These are phyloP conservation scores for Aspergillus asperescens DNA, from an alignment of 495 filamentous ascomycete species.

Conservation along the genomic window DNA sequence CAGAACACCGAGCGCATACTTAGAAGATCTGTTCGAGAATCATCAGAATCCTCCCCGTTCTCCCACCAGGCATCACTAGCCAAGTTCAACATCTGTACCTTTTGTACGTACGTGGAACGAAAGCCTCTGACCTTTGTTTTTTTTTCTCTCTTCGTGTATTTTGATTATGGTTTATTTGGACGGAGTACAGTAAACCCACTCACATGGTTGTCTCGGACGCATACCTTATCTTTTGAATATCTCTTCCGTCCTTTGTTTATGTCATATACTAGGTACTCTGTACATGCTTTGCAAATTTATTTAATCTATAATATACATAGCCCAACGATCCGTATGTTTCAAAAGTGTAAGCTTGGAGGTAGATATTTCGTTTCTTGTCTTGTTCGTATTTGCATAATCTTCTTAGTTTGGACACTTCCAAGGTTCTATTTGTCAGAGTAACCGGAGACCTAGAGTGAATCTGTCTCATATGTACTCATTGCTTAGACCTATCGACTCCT, in stretches of 20 bases:
- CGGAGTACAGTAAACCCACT: background rate
- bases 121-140: background rate
- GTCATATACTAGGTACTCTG: slow-evolving; percentile 1
- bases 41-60: slow-evolving; percentile 36
- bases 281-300: background rate
- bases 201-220: background rate
- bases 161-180: background rate
- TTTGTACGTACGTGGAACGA: slow-evolving; percentile 2
- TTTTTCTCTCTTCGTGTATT: background rate
- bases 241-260: background rate
- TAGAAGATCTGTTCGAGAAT: slow-evolving; percentile 87
- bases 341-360: no score
- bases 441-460: background rate
- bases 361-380: no score
- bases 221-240: background rate
- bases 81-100: background rate
- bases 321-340: background rate
- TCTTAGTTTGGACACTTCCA: no score
- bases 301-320: slow-evolving; percentile 1
- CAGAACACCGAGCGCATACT: slow-evolving; percentile 82
- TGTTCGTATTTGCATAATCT: no score
- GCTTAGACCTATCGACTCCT: slow-evolving; percentile 1
- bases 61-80: slow-evolving; percentile 8
- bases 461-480: background rate
- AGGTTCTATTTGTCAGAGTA: background rate